phyloP scores from a whole-genome alignment of 768 basidiomycete species.

The Nidularia sp. region DNA sequence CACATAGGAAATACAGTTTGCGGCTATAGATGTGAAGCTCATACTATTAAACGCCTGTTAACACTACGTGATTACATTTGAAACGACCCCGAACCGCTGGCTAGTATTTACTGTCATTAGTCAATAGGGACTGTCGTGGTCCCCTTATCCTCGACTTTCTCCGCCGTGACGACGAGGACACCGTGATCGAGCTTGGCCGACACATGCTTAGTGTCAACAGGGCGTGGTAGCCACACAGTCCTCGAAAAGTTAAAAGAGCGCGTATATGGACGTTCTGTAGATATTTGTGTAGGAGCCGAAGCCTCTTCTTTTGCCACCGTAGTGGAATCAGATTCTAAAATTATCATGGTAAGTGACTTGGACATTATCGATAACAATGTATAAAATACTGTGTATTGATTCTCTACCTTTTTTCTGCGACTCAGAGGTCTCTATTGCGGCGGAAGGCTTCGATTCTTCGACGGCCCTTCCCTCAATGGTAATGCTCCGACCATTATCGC shows the following conservation, averaged over 20 bases:
- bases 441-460: conserved; percentile 15
- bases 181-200: conserved; percentile 66
- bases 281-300: conserved; percentile 38
- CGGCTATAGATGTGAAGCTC: too few relatives aligned
- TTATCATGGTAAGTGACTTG: background rate
- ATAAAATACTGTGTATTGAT: background rate
- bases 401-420: background rate
- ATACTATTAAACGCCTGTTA: too few relatives aligned
- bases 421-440: conserved; percentile 5
- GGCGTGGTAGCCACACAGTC: conserved; percentile 68
- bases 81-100: too few relatives aligned
- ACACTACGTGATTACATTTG: too few relatives aligned
- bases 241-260: conserved; percentile 56
- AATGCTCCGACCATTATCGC: conserved; percentile 64
- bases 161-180: conserved; percentile 57
- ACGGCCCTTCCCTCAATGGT: conserved; percentile 66
- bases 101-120: too few relatives aligned
- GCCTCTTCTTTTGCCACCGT: conserved; percentile 15
- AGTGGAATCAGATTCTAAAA: conserved; percentile 8
- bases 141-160: conserved; percentile 57
- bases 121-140: conserved; percentile 44
- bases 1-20: too few relatives aligned
- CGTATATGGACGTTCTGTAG: conserved; percentile 58
- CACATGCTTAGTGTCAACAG: conserved; percentile 54
- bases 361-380: background rate